phyloP scores from a whole-genome alignment of 306 rosid species.

The Prunus mira region DNA sequence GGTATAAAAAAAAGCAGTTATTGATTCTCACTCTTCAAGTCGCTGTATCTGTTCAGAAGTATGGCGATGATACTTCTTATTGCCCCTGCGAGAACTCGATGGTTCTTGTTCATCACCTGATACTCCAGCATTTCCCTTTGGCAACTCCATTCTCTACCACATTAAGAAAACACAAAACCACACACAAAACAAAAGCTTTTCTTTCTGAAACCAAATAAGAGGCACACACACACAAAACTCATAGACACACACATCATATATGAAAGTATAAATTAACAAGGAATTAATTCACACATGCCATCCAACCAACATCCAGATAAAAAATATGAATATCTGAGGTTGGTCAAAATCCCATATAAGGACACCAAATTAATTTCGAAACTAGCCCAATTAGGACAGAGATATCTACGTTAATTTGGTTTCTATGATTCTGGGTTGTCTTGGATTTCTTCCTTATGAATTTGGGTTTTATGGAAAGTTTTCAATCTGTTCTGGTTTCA shows the following conservation, averaged over 20 bases:
- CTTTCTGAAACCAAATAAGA: background rate
- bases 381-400: background rate
- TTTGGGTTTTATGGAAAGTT: background rate
- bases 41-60: constrained; percentile 31
- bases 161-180: background rate
- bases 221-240: background rate
- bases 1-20: background rate
- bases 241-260: background rate
- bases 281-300: background rate
- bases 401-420: background rate
- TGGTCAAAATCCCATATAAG: background rate
- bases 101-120: constrained; percentile 40
- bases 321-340: background rate
- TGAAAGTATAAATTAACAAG: background rate
- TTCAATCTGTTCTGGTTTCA: background rate
- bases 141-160: constrained; percentile 30
- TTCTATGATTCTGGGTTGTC: background rate
- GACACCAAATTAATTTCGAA: background rate
- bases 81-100: constrained; percentile 22
- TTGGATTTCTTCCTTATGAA: background rate
- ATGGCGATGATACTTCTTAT: constrained; percentile 46
- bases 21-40: constrained; percentile 60
- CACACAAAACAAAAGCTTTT: background rate
- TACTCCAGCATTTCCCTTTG: constrained; percentile 21
- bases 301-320: background rate